These are phyloP conservation scores for Eucalyptus melliodora DNA, from an alignment of 345 rosid genomes.

Conservation along the genomic window DNA sequence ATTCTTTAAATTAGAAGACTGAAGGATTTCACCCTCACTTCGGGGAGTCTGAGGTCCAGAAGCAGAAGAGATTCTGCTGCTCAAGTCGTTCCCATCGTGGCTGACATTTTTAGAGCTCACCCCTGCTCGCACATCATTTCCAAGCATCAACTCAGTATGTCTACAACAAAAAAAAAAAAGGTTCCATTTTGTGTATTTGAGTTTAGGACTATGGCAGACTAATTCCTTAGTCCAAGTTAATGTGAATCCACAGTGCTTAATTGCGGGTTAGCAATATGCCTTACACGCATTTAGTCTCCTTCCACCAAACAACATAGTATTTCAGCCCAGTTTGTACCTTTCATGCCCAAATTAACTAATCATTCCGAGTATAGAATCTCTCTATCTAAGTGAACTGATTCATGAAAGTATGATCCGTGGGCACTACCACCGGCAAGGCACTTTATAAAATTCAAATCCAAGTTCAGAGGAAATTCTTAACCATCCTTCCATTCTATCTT, in stretches of 20 bases:
- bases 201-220: not conserved
- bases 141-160: not conserved
- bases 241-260: not conserved
- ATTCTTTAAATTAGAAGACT: conserved; percentile 54
- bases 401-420: not conserved
- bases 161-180: not conserved
- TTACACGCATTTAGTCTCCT: not conserved
- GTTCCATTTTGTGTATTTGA: not conserved
- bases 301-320: not conserved
- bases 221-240: not conserved
- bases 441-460: not conserved
- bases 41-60: conserved; percentile 63
- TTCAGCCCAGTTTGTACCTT: not conserved
- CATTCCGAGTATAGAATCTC: not conserved
- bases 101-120: conserved; percentile 47
- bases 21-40: conserved; percentile 86
- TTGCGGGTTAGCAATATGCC: not conserved
- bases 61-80: conserved; percentile 31
- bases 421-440: not conserved
- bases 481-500: not conserved
- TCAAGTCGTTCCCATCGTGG: conserved; percentile 30
- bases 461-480: not conserved
- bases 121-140: conserved; percentile 16
- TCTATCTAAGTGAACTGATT: not conserved
- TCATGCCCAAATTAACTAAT: not conserved